These are phyloP conservation scores for Euphorbia celastroides DNA, from an alignment of 441 rosid species.

Conservation along the genomic window DNA sequence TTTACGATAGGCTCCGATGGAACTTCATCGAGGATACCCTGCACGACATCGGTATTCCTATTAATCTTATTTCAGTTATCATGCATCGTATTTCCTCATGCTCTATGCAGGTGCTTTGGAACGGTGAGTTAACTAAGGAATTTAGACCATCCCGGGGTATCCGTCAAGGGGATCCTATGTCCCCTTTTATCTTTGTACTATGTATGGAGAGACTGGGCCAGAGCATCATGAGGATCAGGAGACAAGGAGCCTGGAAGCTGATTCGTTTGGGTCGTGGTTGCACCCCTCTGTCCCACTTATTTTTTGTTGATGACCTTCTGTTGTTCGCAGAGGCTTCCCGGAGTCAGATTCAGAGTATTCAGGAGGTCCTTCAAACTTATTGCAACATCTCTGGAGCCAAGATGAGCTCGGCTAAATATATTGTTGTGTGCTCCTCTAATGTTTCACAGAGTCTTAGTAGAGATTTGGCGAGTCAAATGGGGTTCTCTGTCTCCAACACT, in stretches of 20 bases:
- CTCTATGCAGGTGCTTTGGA: background rate
- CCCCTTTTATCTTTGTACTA: background rate
- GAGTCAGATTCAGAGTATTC: background rate
- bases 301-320: background rate
- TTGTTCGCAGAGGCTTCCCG: background rate
- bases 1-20: background rate
- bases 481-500: too few species aligned
- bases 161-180: background rate
- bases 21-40: background rate
- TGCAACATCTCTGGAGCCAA: background rate
- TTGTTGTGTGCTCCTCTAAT: background rate
- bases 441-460: too few species aligned
- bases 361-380: background rate
- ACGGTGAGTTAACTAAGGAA: background rate
- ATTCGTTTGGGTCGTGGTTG: background rate
- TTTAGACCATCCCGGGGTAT: background rate
- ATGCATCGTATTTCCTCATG: background rate
- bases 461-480: too few species aligned
- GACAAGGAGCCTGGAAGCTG: background rate
- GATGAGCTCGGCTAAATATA: background rate
- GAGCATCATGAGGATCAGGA: background rate
- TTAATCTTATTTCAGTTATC: background rate
- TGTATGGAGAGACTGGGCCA: background rate
- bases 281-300: background rate
- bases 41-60: background rate